Conservation (phyloP, 495 filamentous ascomycete genomes). For the Beverwykella pulmonaria region DNA sequence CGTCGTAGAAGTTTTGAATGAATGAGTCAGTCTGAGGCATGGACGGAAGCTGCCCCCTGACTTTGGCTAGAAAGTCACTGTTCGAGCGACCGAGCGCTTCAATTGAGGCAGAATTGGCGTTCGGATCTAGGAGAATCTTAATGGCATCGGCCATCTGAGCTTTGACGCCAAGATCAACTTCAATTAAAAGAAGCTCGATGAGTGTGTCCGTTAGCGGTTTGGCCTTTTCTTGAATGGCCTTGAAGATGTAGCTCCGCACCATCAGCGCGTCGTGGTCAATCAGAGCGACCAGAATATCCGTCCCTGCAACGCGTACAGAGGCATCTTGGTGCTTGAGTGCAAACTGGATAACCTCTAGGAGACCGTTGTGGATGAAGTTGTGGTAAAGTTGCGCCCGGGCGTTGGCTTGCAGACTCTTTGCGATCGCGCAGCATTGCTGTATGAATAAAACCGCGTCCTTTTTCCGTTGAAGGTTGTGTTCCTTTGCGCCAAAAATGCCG, state of each 20-base stretch:
- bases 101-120: slow-evolving; percentile 52
- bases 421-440: slow-evolving; percentile 92
- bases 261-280: slow-evolving; percentile 94
- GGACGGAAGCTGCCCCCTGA: slow-evolving; percentile 52
- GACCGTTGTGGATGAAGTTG: slow-evolving; percentile 84
- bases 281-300: slow-evolving; percentile 88
- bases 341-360: slow-evolving; percentile 88
- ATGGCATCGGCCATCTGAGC: slow-evolving; percentile 95
- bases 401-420: slow-evolving; percentile 87
- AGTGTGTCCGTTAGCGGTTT: slow-evolving; percentile 89
- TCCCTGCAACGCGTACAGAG: slow-evolving; percentile 84
- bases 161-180: slow-evolving; percentile 92
- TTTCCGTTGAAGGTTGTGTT: slow-evolving; percentile 68
- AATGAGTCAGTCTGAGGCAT: slow-evolving; percentile 84
- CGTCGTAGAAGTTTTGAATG: slow-evolving; percentile 85
- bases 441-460: slow-evolving; percentile 96
- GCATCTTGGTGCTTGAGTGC: slow-evolving; percentile 84
- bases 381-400: slow-evolving; percentile 78
- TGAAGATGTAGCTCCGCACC: slow-evolving; percentile 91
- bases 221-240: slow-evolving; percentile 82
- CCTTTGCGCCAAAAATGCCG: slow-evolving; percentile 72
- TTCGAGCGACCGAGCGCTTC: slow-evolving; percentile 70
- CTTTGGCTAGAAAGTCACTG: slow-evolving; percentile 68
- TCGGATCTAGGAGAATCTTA: slow-evolving; percentile 90
- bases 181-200: slow-evolving; percentile 87